Evolutionary conservation across 2,329 filamentous ascomycete species (phyloP), one percentile per base, ranked within the genome.

Genomic region (Atkinsonella texensis): DNA sequence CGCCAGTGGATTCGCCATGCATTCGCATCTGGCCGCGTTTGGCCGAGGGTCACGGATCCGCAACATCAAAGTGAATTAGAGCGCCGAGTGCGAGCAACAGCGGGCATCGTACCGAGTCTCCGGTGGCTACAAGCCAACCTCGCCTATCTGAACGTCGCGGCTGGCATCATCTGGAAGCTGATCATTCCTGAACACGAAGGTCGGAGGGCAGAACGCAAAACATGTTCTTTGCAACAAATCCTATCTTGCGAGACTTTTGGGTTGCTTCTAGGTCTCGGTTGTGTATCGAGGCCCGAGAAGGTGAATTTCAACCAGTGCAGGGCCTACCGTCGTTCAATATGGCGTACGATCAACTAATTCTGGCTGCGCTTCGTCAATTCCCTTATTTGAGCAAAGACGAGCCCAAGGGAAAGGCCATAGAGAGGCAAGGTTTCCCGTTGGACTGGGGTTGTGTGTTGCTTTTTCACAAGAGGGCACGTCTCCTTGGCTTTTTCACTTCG

Each of bases 281-380:
- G 12, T 54, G 53, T 52, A 35, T 57, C 31, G 52, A 57, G 52
- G 52, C 53, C 17, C 44, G 47, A 18, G 55, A 57, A 49, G 55
- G 54, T 28, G 48, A 50, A 46, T 57, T 57, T 44, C 40, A 43
- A 38, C 40, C 38, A 35, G 52, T 20, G 32, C 13, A 39, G 18
- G 51, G 54, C 11, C 51, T 46, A 11, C 43, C 54, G 32, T 50
- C 49, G 40, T 57, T 57, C 31, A 43, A 57, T 18, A 35, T 54
- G 28, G 49, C 51, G 20, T 56, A 57, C 46, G 49, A 41, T 32
- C 49, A 54, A 23, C 17, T 57, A 10, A 20, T 57, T 18, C 52
- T 53, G 35, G 46, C 51, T 23, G 52, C 51, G 32, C 51, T 57
- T 40, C 47, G 52, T 20, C 47, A 56, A 38, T 55, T 56, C 49